Evolutionary conservation across 192 early-diverging fungal genomes (phyloP).

Genomic region (Gryganskiella cystojenkinii): DNA sequence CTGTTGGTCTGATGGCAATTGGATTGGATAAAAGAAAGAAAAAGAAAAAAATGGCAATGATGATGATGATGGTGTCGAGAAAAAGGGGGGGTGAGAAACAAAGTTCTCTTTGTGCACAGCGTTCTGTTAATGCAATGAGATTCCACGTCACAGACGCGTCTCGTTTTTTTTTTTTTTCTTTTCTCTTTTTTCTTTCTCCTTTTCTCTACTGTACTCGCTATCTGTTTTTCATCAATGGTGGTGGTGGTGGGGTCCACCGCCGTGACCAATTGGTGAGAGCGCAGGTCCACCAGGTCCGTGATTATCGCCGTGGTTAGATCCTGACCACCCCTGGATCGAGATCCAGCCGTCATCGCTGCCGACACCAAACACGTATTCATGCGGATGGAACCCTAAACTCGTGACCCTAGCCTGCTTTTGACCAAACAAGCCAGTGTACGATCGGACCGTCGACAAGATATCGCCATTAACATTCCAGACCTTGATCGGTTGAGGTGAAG

Average conservation of each 20-base stretch:
- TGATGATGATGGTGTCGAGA: not conserved
- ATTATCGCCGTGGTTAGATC: not conserved
- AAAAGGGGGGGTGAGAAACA: not conserved
- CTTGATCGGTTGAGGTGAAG: constrained; percentile 58
- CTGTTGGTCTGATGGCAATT: not conserved
- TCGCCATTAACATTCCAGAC: constrained; percentile 67
- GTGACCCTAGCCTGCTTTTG: constrained; percentile 63
- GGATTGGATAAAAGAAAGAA: not conserved
- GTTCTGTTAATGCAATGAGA: not conserved
- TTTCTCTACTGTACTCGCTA: not conserved
- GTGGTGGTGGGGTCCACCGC: too few species aligned
- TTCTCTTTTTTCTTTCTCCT: constrained; percentile 3
- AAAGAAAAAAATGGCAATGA: not conserved
- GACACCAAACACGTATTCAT: constrained; percentile 65
- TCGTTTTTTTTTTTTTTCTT: not conserved
- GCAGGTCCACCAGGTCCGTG: too few species aligned
- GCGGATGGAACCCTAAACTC: constrained; percentile 76
- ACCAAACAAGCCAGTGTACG: constrained; percentile 67
- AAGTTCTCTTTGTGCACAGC: not conserved
- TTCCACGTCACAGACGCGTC: not conserved
- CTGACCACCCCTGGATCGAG: constrained; percentile 46
- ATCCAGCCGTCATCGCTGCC: constrained; percentile 58
- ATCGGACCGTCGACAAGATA: constrained; percentile 56
- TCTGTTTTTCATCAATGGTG: not conserved
- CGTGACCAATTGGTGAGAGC: too few species aligned